These are phyloP conservation scores for Tricholoma bakamatsutake DNA, from an alignment of 768 basidiomycete genomes.

Conservation along the genomic window DNA sequence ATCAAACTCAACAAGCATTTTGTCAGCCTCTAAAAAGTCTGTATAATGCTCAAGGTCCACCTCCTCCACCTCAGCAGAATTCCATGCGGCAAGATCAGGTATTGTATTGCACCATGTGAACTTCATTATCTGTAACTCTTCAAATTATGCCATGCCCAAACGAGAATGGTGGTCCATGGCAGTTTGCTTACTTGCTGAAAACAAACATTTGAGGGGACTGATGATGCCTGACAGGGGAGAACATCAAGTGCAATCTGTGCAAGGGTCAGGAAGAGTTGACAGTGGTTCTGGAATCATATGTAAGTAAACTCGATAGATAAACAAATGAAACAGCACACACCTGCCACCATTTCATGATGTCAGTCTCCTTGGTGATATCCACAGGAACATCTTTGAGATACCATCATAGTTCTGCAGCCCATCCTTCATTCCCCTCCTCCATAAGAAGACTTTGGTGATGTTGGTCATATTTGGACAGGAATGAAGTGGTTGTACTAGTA, in stretches of 20 bases:
- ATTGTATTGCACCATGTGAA: neutral
- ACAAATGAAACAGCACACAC: neutral
- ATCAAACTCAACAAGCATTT: neutral
- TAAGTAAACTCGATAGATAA: neutral
- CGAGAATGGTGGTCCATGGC: neutral
- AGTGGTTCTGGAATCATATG: neutral
- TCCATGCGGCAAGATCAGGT: constrained; percentile 43
- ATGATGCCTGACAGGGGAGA: constrained; percentile 4
- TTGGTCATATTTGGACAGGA: neutral
- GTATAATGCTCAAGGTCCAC: constrained; percentile 2
- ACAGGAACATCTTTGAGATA: neutral
- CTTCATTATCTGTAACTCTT: constrained; percentile 3
- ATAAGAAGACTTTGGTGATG: neutral
- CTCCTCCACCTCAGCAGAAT: constrained; percentile 1
- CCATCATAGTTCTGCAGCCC: neutral
- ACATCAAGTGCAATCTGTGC: constrained; percentile 2
- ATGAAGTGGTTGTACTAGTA: neutral
- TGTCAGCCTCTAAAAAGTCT: neutral
- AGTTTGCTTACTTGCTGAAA: neutral
- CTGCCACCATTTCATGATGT: neutral
- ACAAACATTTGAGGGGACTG: too few relatives aligned
- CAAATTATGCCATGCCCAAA: neutral
- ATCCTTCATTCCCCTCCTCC: neutral
- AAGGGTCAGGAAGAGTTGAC: too few relatives aligned
- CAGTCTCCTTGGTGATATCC: neutral